phyloP scores from a whole-genome alignment of 2,329 filamentous ascomycete species.

The Aurifilum marmelostoma region DNA sequence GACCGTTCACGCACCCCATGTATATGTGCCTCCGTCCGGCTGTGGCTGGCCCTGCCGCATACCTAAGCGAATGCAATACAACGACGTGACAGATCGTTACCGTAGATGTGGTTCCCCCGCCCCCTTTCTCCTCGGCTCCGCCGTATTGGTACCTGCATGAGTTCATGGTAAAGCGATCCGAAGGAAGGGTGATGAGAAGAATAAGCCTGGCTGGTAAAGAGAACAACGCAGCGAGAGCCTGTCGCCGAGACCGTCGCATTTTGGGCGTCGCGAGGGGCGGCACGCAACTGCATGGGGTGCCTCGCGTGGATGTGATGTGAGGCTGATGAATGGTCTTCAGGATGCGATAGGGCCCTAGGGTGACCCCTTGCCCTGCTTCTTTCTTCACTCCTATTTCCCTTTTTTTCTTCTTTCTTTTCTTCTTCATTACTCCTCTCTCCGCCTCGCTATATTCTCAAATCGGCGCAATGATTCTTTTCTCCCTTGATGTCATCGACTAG shows the following conservation, averaged over 20 bases:
- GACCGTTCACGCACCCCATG: neutral
- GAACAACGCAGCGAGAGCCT: neutral
- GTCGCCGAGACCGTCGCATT: neutral
- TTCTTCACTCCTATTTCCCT: too few relatives aligned
- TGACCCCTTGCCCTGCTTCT: too few relatives aligned
- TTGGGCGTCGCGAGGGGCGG: neutral
- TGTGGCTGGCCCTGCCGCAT: neutral
- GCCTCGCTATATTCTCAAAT: too few relatives aligned
- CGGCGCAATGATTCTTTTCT: neutral
- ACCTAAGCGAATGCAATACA: conserved; percentile 1
- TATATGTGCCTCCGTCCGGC: neutral
- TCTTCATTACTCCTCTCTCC: neutral
- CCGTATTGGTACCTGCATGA: neutral
- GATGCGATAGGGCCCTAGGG: neutral
- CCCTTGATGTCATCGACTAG: neutral
- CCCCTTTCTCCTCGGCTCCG: neutral
- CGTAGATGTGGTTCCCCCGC: neutral
- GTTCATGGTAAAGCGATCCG: neutral
- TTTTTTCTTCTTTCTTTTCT: neutral
- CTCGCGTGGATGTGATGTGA: neutral
- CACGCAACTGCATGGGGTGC: neutral
- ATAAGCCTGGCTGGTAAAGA: neutral
- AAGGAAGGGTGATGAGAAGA: too few relatives aligned
- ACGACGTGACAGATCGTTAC: neutral
- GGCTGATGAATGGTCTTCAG: neutral